A percentile compares a stretch with the other conserved stretches of the same genome.
Conservation (phyloP, 2,329 filamentous ascomycete genomes). For the Paramyrothecium sp. region DNA sequence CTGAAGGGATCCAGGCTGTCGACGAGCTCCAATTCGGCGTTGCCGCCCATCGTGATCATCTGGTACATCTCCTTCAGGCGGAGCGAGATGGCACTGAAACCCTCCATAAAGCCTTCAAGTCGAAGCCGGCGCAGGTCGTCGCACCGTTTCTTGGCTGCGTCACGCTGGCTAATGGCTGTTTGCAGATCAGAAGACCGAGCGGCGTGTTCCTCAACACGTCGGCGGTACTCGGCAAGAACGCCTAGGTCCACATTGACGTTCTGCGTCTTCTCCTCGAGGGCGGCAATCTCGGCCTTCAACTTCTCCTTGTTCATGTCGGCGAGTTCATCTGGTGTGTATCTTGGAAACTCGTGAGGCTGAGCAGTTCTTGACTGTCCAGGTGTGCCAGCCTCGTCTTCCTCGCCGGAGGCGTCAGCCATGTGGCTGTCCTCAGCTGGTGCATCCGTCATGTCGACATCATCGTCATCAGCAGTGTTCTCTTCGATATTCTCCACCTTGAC, state of each 20-base stretch:
- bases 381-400: conserved; percentile 23
- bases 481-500: conserved; percentile 23
- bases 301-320: conserved; percentile 63
- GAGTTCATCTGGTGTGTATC: conserved; percentile 72
- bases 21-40: conserved; percentile 94
- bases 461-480: conserved; percentile 19
- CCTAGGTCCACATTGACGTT: conserved; percentile 85
- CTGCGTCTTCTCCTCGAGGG: conserved; percentile 69
- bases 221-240: conserved; percentile 85
- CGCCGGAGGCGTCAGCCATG: conserved; percentile 26
- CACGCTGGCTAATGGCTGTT: conserved; percentile 72
- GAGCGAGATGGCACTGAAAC: conserved; percentile 89
- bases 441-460: conserved; percentile 31
- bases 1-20: conserved; percentile 95
- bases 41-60: conserved; percentile 99
- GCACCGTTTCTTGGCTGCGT: conserved; percentile 85
- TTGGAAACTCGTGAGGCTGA: conserved; percentile 63
- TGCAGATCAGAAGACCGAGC: conserved; percentile 81
- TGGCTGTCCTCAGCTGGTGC: conserved; percentile 25
- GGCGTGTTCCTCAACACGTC: conserved; percentile 79
- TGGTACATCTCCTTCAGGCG: conserved; percentile 99
- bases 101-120: conserved; percentile 97
- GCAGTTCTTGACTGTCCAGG: conserved; percentile 14
- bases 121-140: conserved; percentile 89
- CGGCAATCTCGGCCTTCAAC: conserved; percentile 61